A percentile compares a stretch with the other conserved stretches of the same genome.
phyloP scores from a whole-genome alignment of 2,329 filamentous ascomycete species.

The Cadophora sp. region DNA sequence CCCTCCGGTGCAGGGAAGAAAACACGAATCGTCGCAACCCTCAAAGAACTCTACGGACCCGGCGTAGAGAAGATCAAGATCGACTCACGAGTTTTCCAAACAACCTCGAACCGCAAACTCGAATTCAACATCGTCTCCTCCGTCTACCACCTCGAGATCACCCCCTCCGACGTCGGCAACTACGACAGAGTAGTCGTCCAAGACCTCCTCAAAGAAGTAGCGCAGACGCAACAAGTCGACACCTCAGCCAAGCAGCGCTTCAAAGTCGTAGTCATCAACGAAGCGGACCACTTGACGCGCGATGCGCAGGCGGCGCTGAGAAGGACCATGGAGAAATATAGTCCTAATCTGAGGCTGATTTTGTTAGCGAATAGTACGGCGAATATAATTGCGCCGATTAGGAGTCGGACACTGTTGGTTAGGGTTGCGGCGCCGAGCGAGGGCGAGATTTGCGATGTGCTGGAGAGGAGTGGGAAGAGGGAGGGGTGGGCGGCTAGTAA shows the following conservation, averaged over 20 bases:
- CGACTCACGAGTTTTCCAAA: constrained; percentile 95
- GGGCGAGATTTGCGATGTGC: constrained; percentile 80
- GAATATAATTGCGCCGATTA: constrained; percentile 98
- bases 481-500: constrained; percentile 83
- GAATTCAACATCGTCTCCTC: constrained; percentile 99
- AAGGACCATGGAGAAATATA: constrained; percentile 99
- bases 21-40: constrained; percentile 91
- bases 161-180: constrained; percentile 93
- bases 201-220: constrained; percentile 95
- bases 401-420: constrained; percentile 88
- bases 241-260: constrained; percentile 88
- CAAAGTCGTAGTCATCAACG: constrained; percentile 99
- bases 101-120: constrained; percentile 92
- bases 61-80: constrained; percentile 99
- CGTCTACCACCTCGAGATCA: constrained; percentile 98
- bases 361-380: constrained; percentile 94
- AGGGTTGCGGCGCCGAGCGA: constrained; percentile 89
- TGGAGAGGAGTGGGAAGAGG: constrained; percentile 74
- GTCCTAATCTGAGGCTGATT: constrained; percentile 90
- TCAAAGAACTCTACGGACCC: constrained; percentile 93
- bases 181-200: constrained; percentile 97
- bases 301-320: constrained; percentile 95
- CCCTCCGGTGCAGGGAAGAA: constrained; percentile 98
- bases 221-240: constrained; percentile 99
- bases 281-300: constrained; percentile 91